Percentiles rank a stretch among this genome's conserved stretches.
Conservation (phyloP, 768 basidiomycete species). For the Macrolepiota albuminosa region DNA sequence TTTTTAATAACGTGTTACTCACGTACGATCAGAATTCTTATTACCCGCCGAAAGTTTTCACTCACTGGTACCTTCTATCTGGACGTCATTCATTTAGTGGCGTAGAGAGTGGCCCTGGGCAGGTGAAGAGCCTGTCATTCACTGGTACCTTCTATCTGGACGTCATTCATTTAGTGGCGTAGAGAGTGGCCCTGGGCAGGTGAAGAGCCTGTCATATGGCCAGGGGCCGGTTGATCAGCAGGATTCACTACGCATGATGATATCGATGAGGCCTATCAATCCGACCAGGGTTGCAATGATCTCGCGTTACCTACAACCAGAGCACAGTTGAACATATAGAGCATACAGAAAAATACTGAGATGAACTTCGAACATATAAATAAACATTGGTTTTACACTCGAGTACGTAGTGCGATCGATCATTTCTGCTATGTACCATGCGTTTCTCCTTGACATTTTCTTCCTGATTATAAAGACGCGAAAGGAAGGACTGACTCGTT, state of each 20-base stretch:
- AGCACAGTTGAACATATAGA: neutral
- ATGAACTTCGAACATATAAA: constrained; percentile 2
- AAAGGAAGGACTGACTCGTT: neutral
- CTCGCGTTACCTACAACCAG: neutral
- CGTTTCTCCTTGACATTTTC: neutral
- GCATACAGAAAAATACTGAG: neutral
- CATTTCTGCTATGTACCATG: neutral
- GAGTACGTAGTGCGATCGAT: neutral
- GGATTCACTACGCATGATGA: neutral
- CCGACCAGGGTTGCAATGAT: neutral
- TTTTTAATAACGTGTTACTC: neutral
- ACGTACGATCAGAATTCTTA: neutral
- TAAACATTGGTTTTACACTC: neutral
- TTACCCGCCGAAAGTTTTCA: neutral
- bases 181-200: neutral
- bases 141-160: neutral
- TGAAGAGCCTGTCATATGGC: no score
- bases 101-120: neutral
- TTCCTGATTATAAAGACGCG: neutral
- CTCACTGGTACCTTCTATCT: neutral
- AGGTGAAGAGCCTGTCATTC: neutral
- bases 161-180: constrained; percentile 6
- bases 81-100: constrained; percentile 9
- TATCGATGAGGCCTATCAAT: neutral
- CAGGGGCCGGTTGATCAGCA: constrained; percentile 3